A percentile compares a stretch with the other conserved stretches of the same genome.
Evolutionary conservation across 169 alveolate species (phyloP).

Genomic region (Plasmodium gaboni): DNA sequence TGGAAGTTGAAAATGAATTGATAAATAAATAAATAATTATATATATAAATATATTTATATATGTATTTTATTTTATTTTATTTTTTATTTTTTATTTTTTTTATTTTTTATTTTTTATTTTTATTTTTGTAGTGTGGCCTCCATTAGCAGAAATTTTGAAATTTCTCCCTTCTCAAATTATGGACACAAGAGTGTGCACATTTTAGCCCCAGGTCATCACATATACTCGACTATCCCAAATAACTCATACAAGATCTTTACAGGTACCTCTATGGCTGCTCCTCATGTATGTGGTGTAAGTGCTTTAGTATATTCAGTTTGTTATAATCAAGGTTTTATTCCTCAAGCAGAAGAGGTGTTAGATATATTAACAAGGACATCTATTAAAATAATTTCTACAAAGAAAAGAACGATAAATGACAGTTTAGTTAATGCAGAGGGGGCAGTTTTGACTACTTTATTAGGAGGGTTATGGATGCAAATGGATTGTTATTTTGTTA

Average conservation of each 20-base stretch:
- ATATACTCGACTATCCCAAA: slow-evolving; percentile 73
- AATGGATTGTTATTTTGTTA: slow-evolving; percentile 61
- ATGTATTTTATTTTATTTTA: background rate
- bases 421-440: slow-evolving; percentile 70
- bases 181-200: slow-evolving; percentile 73
- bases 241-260: slow-evolving; percentile 65
- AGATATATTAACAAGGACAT: slow-evolving; percentile 57
- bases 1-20: too few relatives aligned
- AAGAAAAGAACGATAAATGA: slow-evolving; percentile 40
- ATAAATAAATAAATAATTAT: too few relatives aligned
- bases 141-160: slow-evolving; percentile 52
- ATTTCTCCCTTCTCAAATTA: slow-evolving; percentile 76
- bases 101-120: background rate
- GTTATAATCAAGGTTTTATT: slow-evolving; percentile 36
- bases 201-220: slow-evolving; percentile 79
- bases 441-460: slow-evolving; percentile 72
- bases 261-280: slow-evolving; percentile 83
- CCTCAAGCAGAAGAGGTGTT: slow-evolving; percentile 63
- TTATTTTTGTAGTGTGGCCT: slow-evolving; percentile 49
- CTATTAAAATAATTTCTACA: slow-evolving; percentile 24
- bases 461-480: slow-evolving; percentile 77
- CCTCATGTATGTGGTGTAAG: slow-evolving; percentile 79
- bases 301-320: slow-evolving; percentile 75
- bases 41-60: background rate
- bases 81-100: background rate